Evolutionary conservation across 169 alveolate genomes (phyloP).

Genomic region (Cytauxzoon felis): DNA sequence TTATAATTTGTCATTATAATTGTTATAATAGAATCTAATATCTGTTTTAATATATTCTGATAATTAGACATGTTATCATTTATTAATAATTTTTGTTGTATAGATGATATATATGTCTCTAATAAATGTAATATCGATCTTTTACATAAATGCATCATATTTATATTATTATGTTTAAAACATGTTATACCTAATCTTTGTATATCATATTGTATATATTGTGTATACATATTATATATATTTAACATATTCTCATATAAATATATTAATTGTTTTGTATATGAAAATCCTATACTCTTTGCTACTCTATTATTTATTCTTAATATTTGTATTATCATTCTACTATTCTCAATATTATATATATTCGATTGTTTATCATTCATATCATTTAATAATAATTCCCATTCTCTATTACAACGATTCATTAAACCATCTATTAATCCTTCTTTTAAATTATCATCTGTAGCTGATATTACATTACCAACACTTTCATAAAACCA

Average conservation of each 20-base stretch:
- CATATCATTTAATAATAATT: slow-evolving; percentile 5
- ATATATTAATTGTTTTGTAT: slow-evolving; percentile 32
- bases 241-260: slow-evolving; percentile 35
- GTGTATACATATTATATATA: slow-evolving; percentile 36
- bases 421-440: slow-evolving; percentile 29
- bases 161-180: slow-evolving; percentile 61
- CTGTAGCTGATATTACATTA: slow-evolving; percentile 53
- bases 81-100: slow-evolving; percentile 33
- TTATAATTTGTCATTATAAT: slow-evolving; percentile 68
- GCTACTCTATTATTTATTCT: slow-evolving; percentile 61
- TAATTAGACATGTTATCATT: background rate
- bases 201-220: slow-evolving; percentile 46
- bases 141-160: slow-evolving; percentile 75
- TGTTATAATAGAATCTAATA: slow-evolving; percentile 54
- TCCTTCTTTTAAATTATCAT: background rate
- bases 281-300: slow-evolving; percentile 54
- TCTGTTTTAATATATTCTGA: slow-evolving; percentile 62
- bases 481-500: slow-evolving; percentile 65
- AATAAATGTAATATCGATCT: slow-evolving; percentile 69
- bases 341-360: slow-evolving; percentile 26
- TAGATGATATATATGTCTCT: slow-evolving; percentile 63
- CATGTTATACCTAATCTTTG: slow-evolving; percentile 22
- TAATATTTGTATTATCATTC: slow-evolving; percentile 30
- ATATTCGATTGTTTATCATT: slow-evolving; percentile 1
- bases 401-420: slow-evolving; percentile 44